These are phyloP conservation scores for Boechera retrofracta DNA, from an alignment of 345 rosid species.

Conservation along the genomic window DNA sequence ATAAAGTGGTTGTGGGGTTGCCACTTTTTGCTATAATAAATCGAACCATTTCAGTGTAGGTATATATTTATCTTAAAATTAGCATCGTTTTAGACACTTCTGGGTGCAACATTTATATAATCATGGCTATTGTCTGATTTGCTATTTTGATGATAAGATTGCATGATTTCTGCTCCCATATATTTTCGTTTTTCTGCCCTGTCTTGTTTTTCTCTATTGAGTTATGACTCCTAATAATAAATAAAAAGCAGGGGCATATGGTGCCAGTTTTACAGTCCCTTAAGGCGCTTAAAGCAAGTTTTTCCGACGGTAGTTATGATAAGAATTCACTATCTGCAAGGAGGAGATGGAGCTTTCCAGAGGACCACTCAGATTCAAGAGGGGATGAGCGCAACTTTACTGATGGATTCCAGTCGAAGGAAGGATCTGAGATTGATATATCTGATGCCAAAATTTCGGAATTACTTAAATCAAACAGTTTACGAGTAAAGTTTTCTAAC, in stretches of 20 bases:
- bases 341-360: slow-evolving; percentile 61
- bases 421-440: slow-evolving; percentile 57
- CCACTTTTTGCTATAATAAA: slow-evolving; percentile 24
- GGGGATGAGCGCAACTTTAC: slow-evolving; percentile 48
- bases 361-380: slow-evolving; percentile 30
- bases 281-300: slow-evolving; percentile 61
- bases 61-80: neutral
- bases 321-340: slow-evolving; percentile 46
- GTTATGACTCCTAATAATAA: slow-evolving; percentile 40
- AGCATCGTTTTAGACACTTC: slow-evolving; percentile 11
- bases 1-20: slow-evolving; percentile 12
- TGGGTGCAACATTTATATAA: slow-evolving; percentile 1
- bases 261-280: slow-evolving; percentile 76
- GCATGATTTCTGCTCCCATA: slow-evolving; percentile 24
- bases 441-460: slow-evolving; percentile 65
- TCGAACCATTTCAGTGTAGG: neutral
- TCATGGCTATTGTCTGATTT: slow-evolving; percentile 21
- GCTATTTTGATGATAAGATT: slow-evolving; percentile 15
- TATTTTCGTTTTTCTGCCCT: neutral
- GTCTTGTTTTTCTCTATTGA: slow-evolving; percentile 26
- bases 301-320: slow-evolving; percentile 49
- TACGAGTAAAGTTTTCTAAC: slow-evolving; percentile 62
- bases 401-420: slow-evolving; percentile 53
- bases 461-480: slow-evolving; percentile 61
- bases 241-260: slow-evolving; percentile 67